Conservation (phyloP, 75 land plant genomes). For the Larix kaempferi region DNA sequence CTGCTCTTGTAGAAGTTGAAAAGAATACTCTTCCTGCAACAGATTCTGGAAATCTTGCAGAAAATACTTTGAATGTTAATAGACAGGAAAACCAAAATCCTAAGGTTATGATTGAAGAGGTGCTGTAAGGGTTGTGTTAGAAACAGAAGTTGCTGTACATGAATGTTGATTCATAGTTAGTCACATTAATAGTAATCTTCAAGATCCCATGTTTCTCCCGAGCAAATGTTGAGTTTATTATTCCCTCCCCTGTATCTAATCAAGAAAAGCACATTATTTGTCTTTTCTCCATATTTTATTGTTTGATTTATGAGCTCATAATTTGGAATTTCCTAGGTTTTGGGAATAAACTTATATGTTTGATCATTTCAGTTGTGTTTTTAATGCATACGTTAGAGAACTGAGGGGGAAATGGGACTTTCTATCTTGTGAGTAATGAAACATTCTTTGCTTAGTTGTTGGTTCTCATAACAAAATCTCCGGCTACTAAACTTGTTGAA, state of each 20-base stretch:
- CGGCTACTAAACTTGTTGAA: too few relatives aligned
- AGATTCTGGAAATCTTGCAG: slow-evolving; percentile 9
- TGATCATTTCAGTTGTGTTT: too few relatives aligned
- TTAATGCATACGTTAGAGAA: too few relatives aligned
- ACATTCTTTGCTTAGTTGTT: too few relatives aligned
- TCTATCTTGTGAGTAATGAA: too few relatives aligned
- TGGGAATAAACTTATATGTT: background rate
- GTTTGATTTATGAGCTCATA: background rate
- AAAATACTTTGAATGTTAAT: slow-evolving; percentile 10
- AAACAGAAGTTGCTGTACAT: background rate
- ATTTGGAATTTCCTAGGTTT: background rate
- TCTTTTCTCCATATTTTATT: background rate
- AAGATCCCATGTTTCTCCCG: background rate
- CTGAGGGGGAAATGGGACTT: too few relatives aligned
- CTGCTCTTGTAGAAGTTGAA: slow-evolving; percentile 44
- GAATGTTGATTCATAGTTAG: background rate
- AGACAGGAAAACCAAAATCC: slow-evolving; percentile 10
- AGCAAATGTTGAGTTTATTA: background rate
- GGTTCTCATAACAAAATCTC: too few relatives aligned
- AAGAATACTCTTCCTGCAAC: slow-evolving; percentile 28
- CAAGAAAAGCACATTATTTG: background rate
- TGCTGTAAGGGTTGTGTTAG: slow-evolving; percentile 7
- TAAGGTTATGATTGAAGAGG: slow-evolving; percentile 53
- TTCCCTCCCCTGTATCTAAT: background rate
- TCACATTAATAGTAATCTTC: background rate